phyloP scores from a whole-genome alignment of 495 filamentous ascomycete species.

The Aspergillus asperescens region DNA sequence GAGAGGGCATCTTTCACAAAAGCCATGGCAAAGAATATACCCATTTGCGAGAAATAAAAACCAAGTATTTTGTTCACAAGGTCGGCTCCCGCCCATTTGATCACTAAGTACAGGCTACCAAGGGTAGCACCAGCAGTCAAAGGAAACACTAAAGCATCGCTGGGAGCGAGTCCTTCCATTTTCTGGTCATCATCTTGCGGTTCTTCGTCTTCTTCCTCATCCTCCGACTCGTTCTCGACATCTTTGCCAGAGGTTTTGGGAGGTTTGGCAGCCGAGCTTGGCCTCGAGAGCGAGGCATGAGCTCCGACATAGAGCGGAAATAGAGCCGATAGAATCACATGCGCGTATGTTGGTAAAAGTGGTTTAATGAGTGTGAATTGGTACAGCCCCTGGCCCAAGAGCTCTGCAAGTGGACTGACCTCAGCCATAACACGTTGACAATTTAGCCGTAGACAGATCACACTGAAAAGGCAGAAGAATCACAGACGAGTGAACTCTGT shows the following conservation, averaged over 20 bases:
- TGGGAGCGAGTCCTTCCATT: constrained; percentile 71
- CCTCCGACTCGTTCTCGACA: constrained; percentile 52
- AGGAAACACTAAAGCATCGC: constrained; percentile 83
- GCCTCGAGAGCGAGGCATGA: constrained; percentile 67
- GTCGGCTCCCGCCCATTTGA: constrained; percentile 78
- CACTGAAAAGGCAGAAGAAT: background rate
- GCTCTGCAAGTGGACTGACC: constrained; percentile 42
- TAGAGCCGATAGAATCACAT: constrained; percentile 61
- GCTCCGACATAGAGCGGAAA: constrained; percentile 69
- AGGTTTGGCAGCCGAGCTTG: constrained; percentile 68
- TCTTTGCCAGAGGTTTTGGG: constrained; percentile 53
- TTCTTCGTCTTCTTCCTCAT: constrained; percentile 52
- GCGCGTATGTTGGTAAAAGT: constrained; percentile 59
- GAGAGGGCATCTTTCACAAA: constrained; percentile 63
- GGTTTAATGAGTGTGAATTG: constrained; percentile 49
- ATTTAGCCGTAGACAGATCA: background rate
- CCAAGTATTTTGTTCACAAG: constrained; percentile 79
- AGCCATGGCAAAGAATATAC: constrained; percentile 65
- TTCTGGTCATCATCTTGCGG: constrained; percentile 37
- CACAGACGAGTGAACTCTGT: too few species aligned
- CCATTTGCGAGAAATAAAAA: constrained; percentile 77
- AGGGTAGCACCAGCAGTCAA: constrained; percentile 71
- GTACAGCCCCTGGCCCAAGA: constrained; percentile 45
- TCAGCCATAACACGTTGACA: constrained; percentile 32
- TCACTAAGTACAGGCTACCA: constrained; percentile 75